A percentile compares a stretch with the other conserved stretches of the same genome.
These are phyloP conservation scores for Eucalyptus pauciflora DNA, from an alignment of 345 rosid genomes.

Conservation along the genomic window DNA sequence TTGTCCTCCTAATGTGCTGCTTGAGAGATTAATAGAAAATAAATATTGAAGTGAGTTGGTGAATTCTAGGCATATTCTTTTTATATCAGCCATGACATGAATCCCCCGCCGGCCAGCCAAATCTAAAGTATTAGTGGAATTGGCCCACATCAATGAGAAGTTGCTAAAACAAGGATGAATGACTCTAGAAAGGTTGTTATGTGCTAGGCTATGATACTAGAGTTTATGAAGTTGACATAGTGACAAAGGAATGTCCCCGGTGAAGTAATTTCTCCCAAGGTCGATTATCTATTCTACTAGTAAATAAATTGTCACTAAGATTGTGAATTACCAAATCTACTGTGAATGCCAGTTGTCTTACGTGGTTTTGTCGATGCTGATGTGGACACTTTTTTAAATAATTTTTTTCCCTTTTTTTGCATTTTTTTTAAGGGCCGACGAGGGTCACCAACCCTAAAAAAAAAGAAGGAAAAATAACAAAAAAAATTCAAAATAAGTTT, in stretches of 20 bases:
- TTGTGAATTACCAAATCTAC: background rate
- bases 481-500: too few species aligned
- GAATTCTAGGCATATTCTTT: background rate
- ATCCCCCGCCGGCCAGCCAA: rapidly evolving
- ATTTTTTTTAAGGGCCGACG: rapidly evolving
- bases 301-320: background rate
- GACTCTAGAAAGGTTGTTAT: background rate
- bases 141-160: background rate
- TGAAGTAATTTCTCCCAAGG: background rate
- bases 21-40: background rate
- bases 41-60: background rate
- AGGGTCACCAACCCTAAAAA: too few species aligned
- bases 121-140: too few species aligned
- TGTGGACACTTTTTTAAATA: rapidly evolving
- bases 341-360: too few species aligned
- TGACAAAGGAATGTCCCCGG: background rate
- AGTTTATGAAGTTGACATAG: background rate
- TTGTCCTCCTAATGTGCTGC: background rate
- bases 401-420: rapidly evolving
- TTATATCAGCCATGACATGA: background rate
- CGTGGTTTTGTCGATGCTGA: rapidly evolving
- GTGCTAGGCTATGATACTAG: background rate
- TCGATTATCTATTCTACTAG: background rate
- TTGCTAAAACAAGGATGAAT: background rate
- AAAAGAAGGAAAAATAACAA: too few species aligned